These are phyloP conservation scores for Penicillium cosmopolitanum DNA, from an alignment of 495 filamentous ascomycete species.

Conservation along the genomic window DNA sequence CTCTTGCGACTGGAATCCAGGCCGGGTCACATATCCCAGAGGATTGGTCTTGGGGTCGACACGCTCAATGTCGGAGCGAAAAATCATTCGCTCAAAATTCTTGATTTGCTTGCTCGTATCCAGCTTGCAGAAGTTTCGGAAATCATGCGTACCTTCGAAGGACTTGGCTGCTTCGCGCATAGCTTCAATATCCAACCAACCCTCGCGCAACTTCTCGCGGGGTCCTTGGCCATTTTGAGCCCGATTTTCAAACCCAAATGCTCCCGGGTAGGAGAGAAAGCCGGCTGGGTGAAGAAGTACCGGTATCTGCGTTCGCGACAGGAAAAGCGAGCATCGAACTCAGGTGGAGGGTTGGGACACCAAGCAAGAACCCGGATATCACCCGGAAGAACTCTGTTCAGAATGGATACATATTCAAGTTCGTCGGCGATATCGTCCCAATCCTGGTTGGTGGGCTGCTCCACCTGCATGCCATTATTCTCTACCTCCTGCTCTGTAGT, in stretches of 20 bases:
- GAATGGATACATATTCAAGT: slow-evolving; percentile 73
- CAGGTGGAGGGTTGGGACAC: slow-evolving; percentile 77
- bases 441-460: slow-evolving; percentile 36
- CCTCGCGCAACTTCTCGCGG: slow-evolving; percentile 46
- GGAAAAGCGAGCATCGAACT: slow-evolving; percentile 91
- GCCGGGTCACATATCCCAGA: slow-evolving; percentile 34
- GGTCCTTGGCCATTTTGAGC: slow-evolving; percentile 23
- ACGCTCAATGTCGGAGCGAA: slow-evolving; percentile 73
- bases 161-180: slow-evolving; percentile 81
- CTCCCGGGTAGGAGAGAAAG: slow-evolving; percentile 65
- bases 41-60: slow-evolving; percentile 56
- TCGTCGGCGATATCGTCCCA: slow-evolving; percentile 84
- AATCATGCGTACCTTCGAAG: slow-evolving; percentile 86
- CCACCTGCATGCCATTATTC: slow-evolving; percentile 26
- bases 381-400: slow-evolving; percentile 85
- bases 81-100: slow-evolving; percentile 78
- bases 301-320: slow-evolving; percentile 87
- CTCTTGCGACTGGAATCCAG: slow-evolving; percentile 40
- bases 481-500: slow-evolving; percentile 22
- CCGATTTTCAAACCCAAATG: slow-evolving; percentile 37
- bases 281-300: slow-evolving; percentile 97
- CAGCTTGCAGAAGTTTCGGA: slow-evolving; percentile 94
- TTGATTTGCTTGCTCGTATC: slow-evolving; percentile 84
- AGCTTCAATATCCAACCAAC: slow-evolving; percentile 77
- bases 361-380: slow-evolving; percentile 92